Base-by-base conservation (phyloP, 2,329 filamentous ascomycete genomes). In the Penicillium expansum region DNA sequence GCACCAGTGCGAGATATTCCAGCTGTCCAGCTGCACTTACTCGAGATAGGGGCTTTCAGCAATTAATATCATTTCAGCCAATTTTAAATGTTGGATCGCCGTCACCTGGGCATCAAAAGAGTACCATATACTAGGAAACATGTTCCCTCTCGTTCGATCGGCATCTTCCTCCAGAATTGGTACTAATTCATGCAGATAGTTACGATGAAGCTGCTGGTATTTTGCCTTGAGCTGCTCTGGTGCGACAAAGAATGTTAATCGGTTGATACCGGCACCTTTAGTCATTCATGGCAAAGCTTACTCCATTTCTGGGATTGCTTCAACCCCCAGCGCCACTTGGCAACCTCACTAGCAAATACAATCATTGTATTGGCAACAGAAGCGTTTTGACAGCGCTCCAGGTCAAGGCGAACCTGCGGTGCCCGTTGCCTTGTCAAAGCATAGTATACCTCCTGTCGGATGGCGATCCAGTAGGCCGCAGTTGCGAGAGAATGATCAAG, bases 401-500 rank as follows among this genome's bases (percentile, higher is more conserved):
- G 8, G 7, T 57, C 59, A 38, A 65, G 59, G 0, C 51, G 20
- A 38, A 68, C 51, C 10, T 54, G 48, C 5, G 62, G 61, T 8
- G 54, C 51, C 8, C 54, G 56, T 22, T 67, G 50, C 22, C 65
- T 52, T 1, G 62, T 63, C 3, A 67, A 45, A 0, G 64, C 65
- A 48, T 62, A 67, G 52, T 67, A 68, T 9, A 65, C 58, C 24
- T 68, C 66, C 33, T 67, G 65, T n/a, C 66, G 56, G 30, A 67
- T 53, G 11, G 64, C 57, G 20, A 68, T 67, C 65, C 65, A 68
- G 48, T 66, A 67, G 5, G 60, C 54, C 1, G 65, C 66, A 5
- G 42, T 62, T n/a, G n/a, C n/a, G n/a, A 67, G 55, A 1, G 62
- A 61, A 3, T 62, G 59, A 2, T 62, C 32, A 2, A 60, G 29